Percentiles rank a stretch among this genome's conserved stretches.
Conservation (phyloP, 192 early-diverging fungal genomes). For the Podila epigama region DNA sequence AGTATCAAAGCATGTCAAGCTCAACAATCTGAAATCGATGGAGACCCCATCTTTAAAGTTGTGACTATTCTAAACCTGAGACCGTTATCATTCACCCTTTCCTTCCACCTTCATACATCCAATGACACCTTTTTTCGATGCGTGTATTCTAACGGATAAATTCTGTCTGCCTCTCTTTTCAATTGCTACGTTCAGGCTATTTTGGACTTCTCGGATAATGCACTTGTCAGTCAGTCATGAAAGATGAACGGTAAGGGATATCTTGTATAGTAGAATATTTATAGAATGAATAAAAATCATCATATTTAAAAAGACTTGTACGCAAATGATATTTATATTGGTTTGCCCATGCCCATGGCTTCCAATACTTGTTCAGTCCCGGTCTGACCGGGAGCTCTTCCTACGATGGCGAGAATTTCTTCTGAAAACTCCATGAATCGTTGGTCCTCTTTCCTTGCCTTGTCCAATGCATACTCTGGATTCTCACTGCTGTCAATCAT, state of each 20-base stretch:
- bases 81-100: constrained; percentile 1
- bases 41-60: constrained; percentile 51
- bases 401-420: constrained; percentile 31
- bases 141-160: neutral
- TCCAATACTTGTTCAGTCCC: constrained; percentile 41
- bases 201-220: too few species aligned
- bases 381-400: constrained; percentile 19
- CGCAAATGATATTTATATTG: neutral
- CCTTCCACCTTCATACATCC: too few species aligned
- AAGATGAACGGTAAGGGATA: too few species aligned
- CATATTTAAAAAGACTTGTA: neutral
- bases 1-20: constrained; percentile 52
- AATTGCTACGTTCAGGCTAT: neutral
- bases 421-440: constrained; percentile 43
- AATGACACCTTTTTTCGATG: too few species aligned
- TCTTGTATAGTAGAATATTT: too few species aligned
- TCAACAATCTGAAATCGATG: constrained; percentile 54
- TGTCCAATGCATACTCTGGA: constrained; percentile 42
- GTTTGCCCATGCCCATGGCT: constrained; percentile 32
- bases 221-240: too few species aligned
- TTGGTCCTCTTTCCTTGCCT: constrained; percentile 33
- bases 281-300: too few species aligned
- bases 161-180: neutral
- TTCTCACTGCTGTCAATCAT: constrained; percentile 48
- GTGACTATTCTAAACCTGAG: constrained; percentile 53